phyloP scores from a whole-genome alignment of 352 stramenopile species.

The Sclerospora graminicola region DNA sequence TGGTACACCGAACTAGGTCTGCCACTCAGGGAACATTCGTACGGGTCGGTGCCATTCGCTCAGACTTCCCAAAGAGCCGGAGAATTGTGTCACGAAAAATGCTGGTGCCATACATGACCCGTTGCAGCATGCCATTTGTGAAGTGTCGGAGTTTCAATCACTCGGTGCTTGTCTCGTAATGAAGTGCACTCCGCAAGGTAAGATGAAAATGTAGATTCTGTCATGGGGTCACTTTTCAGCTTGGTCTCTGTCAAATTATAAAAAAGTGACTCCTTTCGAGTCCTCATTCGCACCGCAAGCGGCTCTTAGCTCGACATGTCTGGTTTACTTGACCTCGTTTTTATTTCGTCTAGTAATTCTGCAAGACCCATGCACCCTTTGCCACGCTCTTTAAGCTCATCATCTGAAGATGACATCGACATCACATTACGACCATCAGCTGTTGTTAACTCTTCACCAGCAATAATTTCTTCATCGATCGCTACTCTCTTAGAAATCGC shows the following conservation, averaged over 20 bases:
- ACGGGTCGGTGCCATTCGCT: conserved; percentile 40
- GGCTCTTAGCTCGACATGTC: conserved; percentile 22
- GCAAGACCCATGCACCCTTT: conserved; percentile 18
- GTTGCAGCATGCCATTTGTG: conserved; percentile 27
- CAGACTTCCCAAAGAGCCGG: conserved; percentile 35
- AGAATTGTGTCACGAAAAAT: conserved; percentile 28
- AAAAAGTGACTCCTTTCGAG: conserved; percentile 22
- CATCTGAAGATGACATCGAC: neutral
- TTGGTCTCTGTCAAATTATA: conserved; percentile 22
- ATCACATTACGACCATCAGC: neutral
- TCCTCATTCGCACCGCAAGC: conserved; percentile 33
- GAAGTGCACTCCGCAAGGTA: conserved; percentile 31
- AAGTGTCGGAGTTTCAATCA: conserved; percentile 22
- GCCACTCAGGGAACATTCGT: conserved; percentile 34
- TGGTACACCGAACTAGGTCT: conserved; percentile 24
- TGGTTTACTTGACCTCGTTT: conserved; percentile 16
- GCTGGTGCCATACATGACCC: conserved; percentile 12
- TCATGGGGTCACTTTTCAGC: conserved; percentile 21
- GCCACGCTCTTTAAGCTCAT: conserved; percentile 10
- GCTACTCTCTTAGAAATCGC: no score
- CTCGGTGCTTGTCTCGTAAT: conserved; percentile 20
- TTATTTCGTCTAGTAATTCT: conserved; percentile 28
- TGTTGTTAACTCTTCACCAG: neutral
- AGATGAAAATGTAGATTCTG: conserved; percentile 23
- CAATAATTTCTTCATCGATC: neutral